Percentiles rank a stretch among this genome's conserved stretches.
Evolutionary conservation across 2,329 filamentous ascomycete species (phyloP).

Genomic region (Akanthomyces muscarius): DNA sequence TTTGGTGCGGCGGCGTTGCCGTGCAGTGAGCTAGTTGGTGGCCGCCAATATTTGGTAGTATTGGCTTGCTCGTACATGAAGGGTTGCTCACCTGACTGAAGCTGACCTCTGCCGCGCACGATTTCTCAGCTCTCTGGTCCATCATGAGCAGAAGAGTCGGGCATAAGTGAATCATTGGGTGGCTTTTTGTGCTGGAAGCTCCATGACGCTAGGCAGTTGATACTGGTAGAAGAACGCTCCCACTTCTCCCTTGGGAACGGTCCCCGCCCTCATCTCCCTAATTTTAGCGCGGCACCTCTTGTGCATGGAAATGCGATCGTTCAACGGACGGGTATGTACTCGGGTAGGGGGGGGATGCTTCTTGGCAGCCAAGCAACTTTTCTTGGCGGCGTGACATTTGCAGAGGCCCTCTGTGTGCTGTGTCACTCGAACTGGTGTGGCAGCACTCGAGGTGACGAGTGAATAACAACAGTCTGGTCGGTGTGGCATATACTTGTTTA

Average conservation of each 20-base stretch:
- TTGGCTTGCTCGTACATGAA: slow-evolving; percentile 10
- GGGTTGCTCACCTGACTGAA: slow-evolving; percentile 8
- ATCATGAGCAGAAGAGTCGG: too few relatives aligned
- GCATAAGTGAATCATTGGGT: neutral
- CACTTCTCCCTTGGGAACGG: too few relatives aligned
- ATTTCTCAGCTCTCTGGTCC: too few relatives aligned
- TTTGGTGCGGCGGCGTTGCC: neutral
- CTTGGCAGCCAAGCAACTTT: neutral
- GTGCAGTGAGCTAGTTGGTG: neutral
- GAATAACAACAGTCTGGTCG: neutral
- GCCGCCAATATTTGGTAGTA: neutral
- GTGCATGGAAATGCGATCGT: neutral
- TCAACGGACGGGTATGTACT: neutral
- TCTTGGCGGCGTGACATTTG: slow-evolving; percentile 3
- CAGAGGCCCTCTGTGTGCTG: neutral
- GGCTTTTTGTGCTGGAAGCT: too few relatives aligned
- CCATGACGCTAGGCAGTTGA: too few relatives aligned
- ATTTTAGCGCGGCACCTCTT: too few relatives aligned
- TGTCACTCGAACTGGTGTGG: neutral
- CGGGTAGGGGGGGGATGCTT: neutral
- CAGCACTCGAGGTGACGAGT: neutral
- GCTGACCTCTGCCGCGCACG: neutral
- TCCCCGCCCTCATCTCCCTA: too few relatives aligned
- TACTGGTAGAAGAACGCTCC: too few relatives aligned
- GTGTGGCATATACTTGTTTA: neutral